A percentile compares a stretch with the other conserved stretches of the same genome.
phyloP scores from a whole-genome alignment of 75 land plant genomes.

The Adiantum capillusveneris region DNA sequence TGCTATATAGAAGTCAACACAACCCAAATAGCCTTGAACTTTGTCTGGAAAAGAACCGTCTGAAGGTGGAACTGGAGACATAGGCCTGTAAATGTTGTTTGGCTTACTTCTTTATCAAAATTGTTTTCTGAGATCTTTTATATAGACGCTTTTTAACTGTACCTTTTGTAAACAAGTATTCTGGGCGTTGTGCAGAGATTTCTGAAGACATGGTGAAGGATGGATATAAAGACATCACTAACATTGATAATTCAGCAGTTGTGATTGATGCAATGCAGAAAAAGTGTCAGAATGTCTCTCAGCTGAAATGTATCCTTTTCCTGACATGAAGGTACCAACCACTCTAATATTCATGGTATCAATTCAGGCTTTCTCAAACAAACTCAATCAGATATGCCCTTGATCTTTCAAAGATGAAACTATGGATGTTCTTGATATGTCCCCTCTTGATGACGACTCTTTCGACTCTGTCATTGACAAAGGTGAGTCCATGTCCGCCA shows the following conservation, averaged over 20 bases:
- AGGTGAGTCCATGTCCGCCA: conserved; percentile 6
- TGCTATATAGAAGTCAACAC: too few relatives aligned
- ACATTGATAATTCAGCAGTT: conserved; percentile 17
- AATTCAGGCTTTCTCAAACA: not conserved
- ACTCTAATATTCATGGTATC: too few relatives aligned
- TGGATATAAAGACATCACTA: conserved; percentile 10
- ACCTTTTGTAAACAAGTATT: not conserved
- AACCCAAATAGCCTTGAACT: too few relatives aligned
- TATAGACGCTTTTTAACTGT: not conserved
- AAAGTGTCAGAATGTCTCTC: conserved; percentile 12
- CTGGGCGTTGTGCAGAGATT: conserved; percentile 2
- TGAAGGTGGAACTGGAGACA: too few relatives aligned
- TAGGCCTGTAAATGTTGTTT: too few relatives aligned
- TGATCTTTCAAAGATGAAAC: not conserved
- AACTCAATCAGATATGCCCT: not conserved
- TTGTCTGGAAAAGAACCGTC: too few relatives aligned
- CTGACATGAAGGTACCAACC: too few relatives aligned
- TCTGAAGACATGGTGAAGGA: conserved; percentile 19
- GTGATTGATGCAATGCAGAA: conserved; percentile 13
- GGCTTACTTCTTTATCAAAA: too few relatives aligned
- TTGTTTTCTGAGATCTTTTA: too few relatives aligned
- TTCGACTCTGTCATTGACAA: conserved; percentile 11
- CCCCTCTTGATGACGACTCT: conserved; percentile 1
- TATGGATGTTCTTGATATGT: conserved; percentile 13
- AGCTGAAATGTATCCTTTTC: conserved; percentile 14